phyloP scores from a whole-genome alignment of 2,329 filamentous ascomycete species.

The Nakataea oryzae region DNA sequence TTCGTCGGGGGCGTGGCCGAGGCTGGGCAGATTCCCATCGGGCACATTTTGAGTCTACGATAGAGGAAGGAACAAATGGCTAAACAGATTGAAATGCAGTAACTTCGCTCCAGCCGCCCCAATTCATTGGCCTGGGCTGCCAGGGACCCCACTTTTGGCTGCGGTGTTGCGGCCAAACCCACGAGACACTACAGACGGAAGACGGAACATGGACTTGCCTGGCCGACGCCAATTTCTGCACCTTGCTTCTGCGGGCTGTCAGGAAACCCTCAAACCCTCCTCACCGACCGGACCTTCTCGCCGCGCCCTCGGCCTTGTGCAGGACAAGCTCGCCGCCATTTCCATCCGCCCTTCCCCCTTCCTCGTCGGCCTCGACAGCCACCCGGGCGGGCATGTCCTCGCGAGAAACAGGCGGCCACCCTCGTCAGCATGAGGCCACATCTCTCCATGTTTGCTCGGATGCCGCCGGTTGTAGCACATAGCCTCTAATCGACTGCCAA shows the following conservation, averaged over 20 bases:
- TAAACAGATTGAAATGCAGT: neutral
- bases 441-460: too few relatives aligned
- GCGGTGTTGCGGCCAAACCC: neutral
- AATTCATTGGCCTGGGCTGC: neutral
- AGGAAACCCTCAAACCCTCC: neutral
- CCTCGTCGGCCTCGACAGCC: too few relatives aligned
- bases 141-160: neutral
- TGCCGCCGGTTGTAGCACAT: too few relatives aligned
- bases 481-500: too few relatives aligned
- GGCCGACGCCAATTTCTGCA: neutral
- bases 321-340: too few relatives aligned
- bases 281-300: neutral
- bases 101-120: neutral
- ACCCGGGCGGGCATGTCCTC: too few relatives aligned
- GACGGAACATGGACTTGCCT: neutral
- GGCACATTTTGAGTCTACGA: too few relatives aligned
- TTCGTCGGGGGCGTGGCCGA: neutral
- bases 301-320: too few relatives aligned
- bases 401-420: too few relatives aligned
- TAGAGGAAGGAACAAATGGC: neutral
- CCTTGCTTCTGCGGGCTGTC: too few relatives aligned
- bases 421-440: too few relatives aligned
- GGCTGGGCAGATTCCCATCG: neutral
- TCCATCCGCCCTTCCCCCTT: too few relatives aligned
- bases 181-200: neutral